Evolutionary conservation across 345 rosid species (phyloP), one percentile per base, ranked within the genome.

Genomic region (Syzygium jambos): DNA sequence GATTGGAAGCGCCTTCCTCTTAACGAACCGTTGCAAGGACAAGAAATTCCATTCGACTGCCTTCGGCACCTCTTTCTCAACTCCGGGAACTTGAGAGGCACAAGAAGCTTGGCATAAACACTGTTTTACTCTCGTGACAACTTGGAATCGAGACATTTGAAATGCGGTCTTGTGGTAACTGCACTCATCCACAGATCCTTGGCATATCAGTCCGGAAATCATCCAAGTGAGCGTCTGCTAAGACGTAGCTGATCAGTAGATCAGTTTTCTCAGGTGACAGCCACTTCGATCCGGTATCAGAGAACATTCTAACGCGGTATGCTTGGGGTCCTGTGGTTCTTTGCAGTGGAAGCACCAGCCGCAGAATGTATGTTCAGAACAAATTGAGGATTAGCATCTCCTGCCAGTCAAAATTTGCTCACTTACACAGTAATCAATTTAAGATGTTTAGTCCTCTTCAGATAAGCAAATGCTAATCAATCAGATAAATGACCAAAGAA

Each of bases 101-200:
- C 93, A 1, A 92, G 94, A 87, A 97, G 96, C 29, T 90, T 91
- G 3, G 92, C 95, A 19, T 86, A 29, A 38, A 61, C 21, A 6
- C 6, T 25, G 12, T 61, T 84, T 23, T 93, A 91, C 87, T 91
- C 91, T 9, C 86, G 85, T 4, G 21, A 30, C 4, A 94, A 34
- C 88, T 94, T 95, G 94, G 99, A 98, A 7, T 99, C 98, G 89
- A 96, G 87, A 86, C 91, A 88, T 87, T 91, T 92, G 68, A 90
- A 95, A 90, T 94, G 95, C 46, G 11, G 73, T 88, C 97, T 92
- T 88, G 95, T 52, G 7, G 23, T 87, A 10, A 93, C 57, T 7
- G 85, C 52, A 51, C 92, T 91, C 89, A 90, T 90, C 90, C 94
- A 91, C 80, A 95, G 94, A 89, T 98, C 98, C 89, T 90, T 93